Base-by-base conservation (phyloP, 176 grass and related monocot genomes). In the Zea mays region DNA sequence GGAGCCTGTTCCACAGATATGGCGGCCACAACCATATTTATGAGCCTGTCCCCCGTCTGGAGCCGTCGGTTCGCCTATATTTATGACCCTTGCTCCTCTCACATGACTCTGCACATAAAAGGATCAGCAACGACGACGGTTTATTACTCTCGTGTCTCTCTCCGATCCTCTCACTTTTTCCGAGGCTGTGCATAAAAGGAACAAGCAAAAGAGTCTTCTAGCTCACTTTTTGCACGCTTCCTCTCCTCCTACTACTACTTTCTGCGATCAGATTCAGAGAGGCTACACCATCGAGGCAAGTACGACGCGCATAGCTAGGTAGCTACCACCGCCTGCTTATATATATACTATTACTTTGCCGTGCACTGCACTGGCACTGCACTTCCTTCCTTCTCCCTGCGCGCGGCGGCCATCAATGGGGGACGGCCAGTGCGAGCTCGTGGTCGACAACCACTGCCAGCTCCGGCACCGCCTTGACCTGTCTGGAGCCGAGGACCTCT, bases 371-470 rank as follows among this genome's bases (percentile, higher is more conserved):
- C 35, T 78, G 40, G 46, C 36, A 1, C 8, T 20, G 16, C 62
- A 41, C 35, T 78, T 34, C 43, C 43, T 75, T 49, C n/a, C 8
- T 27, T 27, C n/a, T n/a, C 2, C n/a, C 13, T 10, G 69, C 33
- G 2, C 15, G 48, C 12, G 0, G 34, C 5, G 62, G 7, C 34
- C 14, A 85, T 69, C 76, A 11, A 89, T 89, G 86, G 77, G 27
- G 65, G 82, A 85, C 40, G 66, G 68, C 48, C 9, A 72, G 34
- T 81, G 71, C 47, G 77, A 85, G 49, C 57, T 85, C 82, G 58
- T 85, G 66, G 66, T 35, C 39, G 58, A 66, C 49, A 77, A 58
- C 13, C 33, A 65, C 56, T 21, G 77, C 43, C 41, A 64, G 55
- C 42, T 64, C 71, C 77, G 65, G 48, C 49, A 59, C 57, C 40